Evolutionary conservation across 108 stramenopile genomes (phyloP).

Genomic region (Fragilariopsis cylindrus): DNA sequence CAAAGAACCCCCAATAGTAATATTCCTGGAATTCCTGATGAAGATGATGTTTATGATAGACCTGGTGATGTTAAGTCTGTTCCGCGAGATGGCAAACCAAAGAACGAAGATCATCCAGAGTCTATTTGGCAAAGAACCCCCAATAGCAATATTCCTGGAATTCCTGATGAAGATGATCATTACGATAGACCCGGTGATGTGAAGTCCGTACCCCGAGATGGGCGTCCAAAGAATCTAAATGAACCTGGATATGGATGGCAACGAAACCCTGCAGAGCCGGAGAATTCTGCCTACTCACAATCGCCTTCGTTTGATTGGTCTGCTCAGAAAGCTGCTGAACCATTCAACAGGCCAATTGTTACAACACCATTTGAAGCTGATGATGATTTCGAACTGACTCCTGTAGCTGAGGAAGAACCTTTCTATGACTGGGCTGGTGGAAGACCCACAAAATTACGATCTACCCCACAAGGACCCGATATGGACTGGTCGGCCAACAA

Average conservation of each 20-base stretch:
- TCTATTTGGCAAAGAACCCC: slow-evolving; percentile 17
- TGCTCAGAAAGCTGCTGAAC: background rate
- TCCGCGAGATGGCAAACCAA: slow-evolving; percentile 27
- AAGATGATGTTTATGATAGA: slow-evolving; percentile 28
- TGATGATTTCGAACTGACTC: slow-evolving; percentile 4
- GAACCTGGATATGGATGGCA: slow-evolving; percentile 22
- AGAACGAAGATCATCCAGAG: slow-evolving; percentile 24
- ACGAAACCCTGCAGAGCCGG: slow-evolving; percentile 7
- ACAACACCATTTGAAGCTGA: slow-evolving; percentile 6
- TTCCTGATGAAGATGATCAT: slow-evolving; percentile 21
- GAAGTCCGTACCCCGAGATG: slow-evolving; percentile 37
- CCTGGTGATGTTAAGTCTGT: slow-evolving; percentile 33
- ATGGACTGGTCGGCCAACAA: slow-evolving; percentile 24
- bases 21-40: slow-evolving; percentile 26
- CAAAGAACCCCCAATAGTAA: slow-evolving; percentile 1
- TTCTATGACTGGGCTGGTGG: slow-evolving; percentile 35
- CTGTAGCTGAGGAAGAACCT: slow-evolving; percentile 3
- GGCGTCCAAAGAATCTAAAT: slow-evolving; percentile 23
- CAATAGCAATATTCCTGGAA: background rate
- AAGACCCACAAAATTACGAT: slow-evolving; percentile 12
- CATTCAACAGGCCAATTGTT: slow-evolving; percentile 1
- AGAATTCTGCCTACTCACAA: background rate
- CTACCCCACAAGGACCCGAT: background rate
- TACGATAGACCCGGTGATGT: slow-evolving; percentile 32
- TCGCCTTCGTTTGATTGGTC: background rate